Conservation (phyloP, 2,329 filamentous ascomycete species). For the Colletotrichum chrysophilum region DNA sequence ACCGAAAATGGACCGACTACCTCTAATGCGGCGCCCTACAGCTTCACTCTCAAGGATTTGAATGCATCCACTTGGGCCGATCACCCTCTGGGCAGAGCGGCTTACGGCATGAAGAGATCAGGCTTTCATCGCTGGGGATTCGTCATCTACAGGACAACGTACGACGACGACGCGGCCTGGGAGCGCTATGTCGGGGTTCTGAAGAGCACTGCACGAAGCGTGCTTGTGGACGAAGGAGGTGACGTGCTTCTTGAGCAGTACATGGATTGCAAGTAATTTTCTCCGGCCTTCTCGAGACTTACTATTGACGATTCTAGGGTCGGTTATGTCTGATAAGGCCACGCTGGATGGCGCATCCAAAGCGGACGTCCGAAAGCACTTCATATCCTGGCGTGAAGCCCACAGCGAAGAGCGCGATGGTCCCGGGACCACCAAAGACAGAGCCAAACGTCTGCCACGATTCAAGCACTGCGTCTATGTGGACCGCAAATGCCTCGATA, state of each 20-base stretch:
- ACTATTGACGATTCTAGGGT: background rate
- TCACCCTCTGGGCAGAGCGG: no score
- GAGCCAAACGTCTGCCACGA: background rate
- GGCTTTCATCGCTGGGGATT: slow-evolving; percentile 21
- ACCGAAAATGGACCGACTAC: no score
- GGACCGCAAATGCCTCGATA: background rate
- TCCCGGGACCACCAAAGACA: background rate
- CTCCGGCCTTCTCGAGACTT: no score
- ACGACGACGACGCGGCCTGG: slow-evolving; percentile 17
- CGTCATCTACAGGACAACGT: slow-evolving; percentile 21
- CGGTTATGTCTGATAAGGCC: background rate
- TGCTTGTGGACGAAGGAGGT: no score
- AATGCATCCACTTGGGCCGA: no score
- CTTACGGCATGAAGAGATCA: background rate
- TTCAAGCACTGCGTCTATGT: background rate
- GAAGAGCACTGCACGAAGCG: no score
- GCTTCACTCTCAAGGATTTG: background rate
- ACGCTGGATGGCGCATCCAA: slow-evolving; percentile 9
- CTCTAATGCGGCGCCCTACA: background rate
- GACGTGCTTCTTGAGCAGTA: background rate
- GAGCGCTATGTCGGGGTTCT: background rate
- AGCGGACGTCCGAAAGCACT: background rate
- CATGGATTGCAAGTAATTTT: background rate
- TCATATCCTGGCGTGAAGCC: background rate
- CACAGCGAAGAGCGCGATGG: background rate